phyloP scores from a whole-genome alignment of 495 filamentous ascomycete species.

The Lasiosphaeria hispida region DNA sequence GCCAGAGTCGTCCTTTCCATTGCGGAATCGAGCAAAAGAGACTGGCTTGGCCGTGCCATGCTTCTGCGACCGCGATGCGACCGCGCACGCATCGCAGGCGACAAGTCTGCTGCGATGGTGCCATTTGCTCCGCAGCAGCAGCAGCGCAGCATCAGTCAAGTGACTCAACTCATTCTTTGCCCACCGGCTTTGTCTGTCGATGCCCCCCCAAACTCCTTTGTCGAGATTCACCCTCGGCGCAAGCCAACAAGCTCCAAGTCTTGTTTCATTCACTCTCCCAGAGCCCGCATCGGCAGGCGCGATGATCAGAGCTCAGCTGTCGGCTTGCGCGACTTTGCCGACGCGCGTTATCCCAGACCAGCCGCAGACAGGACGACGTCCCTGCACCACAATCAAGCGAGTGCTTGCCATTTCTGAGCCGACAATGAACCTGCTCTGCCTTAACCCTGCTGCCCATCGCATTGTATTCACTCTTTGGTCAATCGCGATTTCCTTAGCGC shows the following conservation, averaged over 20 bases:
- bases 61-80: not conserved
- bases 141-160: not conserved
- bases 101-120: not conserved
- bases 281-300: too few relatives aligned
- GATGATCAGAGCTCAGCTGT: too few relatives aligned
- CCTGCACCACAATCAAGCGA: not conserved
- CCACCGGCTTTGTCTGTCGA: slow-evolving; percentile 5
- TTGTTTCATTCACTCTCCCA: too few relatives aligned
- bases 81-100: not conserved
- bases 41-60: not conserved
- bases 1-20: too few relatives aligned
- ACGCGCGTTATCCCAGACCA: too few relatives aligned
- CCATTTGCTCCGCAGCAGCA: not conserved
- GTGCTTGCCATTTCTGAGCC: not conserved
- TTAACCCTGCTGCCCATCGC: not conserved
- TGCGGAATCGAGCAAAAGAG: too few relatives aligned
- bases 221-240: not conserved
- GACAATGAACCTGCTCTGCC: not conserved
- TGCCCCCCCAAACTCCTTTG: not conserved
- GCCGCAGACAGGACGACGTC: too few relatives aligned
- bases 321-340: too few relatives aligned
- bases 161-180: not conserved
- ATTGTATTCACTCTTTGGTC: not conserved
- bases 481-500: not conserved
- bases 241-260: too few relatives aligned